A percentile compares a stretch with the other conserved stretches of the same genome.
Evolutionary conservation across 2,329 filamentous ascomycete species (phyloP).

Genomic region (Mariannaea sp.): DNA sequence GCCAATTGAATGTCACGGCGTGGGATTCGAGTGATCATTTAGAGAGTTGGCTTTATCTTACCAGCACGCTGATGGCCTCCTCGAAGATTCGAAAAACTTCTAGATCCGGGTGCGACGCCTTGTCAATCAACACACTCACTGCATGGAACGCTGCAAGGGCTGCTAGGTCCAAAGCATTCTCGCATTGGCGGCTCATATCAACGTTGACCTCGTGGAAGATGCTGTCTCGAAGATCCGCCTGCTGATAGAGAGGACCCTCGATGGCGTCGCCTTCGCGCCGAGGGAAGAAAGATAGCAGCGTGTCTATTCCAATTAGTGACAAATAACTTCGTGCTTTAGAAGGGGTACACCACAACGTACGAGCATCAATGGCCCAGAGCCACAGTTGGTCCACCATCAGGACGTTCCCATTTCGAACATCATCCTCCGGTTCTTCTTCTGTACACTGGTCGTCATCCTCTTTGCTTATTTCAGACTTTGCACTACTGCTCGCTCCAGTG

Average conservation of each 20-base stretch:
- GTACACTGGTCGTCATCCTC: slow-evolving; percentile 28
- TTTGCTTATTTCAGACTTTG: slow-evolving; percentile 38
- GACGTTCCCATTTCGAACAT: slow-evolving; percentile 58
- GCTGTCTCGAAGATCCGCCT: slow-evolving; percentile 66
- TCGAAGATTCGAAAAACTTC: slow-evolving; percentile 70
- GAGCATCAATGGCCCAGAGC: slow-evolving; percentile 62
- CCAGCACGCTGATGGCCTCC: slow-evolving; percentile 67
- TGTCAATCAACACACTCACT: slow-evolving; percentile 64
- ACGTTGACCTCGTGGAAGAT: slow-evolving; percentile 70
- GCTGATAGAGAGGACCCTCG: slow-evolving; percentile 60
- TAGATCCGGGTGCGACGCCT: slow-evolving; percentile 63
- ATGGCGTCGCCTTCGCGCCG: slow-evolving; percentile 58
- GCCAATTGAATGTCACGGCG: background rate
- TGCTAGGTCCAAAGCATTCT: slow-evolving; percentile 65
- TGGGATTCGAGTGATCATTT: too few relatives aligned
- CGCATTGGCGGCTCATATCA: slow-evolving; percentile 64
- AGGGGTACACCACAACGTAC: slow-evolving; percentile 41
- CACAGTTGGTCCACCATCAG: slow-evolving; percentile 72
- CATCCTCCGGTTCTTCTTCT: slow-evolving; percentile 44
- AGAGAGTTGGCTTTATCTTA: slow-evolving; percentile 35
- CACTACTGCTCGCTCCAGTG: slow-evolving; percentile 36
- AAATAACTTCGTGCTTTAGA: too few relatives aligned
- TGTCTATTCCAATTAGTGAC: slow-evolving; percentile 43
- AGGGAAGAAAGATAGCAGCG: slow-evolving; percentile 59
- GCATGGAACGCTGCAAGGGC: slow-evolving; percentile 66